Conservation (phyloP, 148 eudicot species). For the Fagopyrum tataricum region DNA sequence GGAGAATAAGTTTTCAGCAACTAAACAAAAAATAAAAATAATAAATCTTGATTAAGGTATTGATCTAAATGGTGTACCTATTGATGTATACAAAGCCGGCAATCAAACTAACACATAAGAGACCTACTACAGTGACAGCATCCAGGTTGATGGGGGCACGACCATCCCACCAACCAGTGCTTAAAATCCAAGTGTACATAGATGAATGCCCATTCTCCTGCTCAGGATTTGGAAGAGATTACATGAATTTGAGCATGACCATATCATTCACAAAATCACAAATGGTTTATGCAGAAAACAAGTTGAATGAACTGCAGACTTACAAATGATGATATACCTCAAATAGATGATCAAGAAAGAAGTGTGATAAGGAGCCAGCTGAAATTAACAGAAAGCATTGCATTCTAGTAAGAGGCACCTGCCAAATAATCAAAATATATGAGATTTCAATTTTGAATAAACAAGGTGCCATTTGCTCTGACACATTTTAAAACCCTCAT, state of each 20-base stretch:
- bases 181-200: constrained; percentile 73
- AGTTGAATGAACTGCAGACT: not conserved
- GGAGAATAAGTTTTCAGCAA: not conserved
- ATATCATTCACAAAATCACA: no score
- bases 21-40: not conserved
- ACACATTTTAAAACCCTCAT: not conserved
- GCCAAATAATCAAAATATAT: constrained; percentile 4
- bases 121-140: constrained; percentile 57
- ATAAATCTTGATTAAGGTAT: not conserved
- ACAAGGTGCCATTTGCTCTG: not conserved
- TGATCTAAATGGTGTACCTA: constrained; percentile 30
- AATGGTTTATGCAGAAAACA: no score
- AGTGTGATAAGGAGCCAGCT: constrained; percentile 88
- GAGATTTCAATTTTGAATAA: not conserved
- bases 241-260: not conserved
- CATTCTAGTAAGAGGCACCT: constrained; percentile 56
- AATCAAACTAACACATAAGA: constrained; percentile 54
- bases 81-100: constrained; percentile 67
- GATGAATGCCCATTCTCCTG: constrained; percentile 83
- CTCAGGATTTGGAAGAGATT: not conserved
- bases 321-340: constrained; percentile 43
- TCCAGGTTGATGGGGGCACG: constrained; percentile 84
- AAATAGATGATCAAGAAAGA: constrained; percentile 80
- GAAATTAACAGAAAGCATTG: constrained; percentile 70
- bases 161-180: constrained; percentile 90